These are phyloP conservation scores for Chlamydomonas sp. DNA, from an alignment of 139 green algal species.

Conservation along the genomic window DNA sequence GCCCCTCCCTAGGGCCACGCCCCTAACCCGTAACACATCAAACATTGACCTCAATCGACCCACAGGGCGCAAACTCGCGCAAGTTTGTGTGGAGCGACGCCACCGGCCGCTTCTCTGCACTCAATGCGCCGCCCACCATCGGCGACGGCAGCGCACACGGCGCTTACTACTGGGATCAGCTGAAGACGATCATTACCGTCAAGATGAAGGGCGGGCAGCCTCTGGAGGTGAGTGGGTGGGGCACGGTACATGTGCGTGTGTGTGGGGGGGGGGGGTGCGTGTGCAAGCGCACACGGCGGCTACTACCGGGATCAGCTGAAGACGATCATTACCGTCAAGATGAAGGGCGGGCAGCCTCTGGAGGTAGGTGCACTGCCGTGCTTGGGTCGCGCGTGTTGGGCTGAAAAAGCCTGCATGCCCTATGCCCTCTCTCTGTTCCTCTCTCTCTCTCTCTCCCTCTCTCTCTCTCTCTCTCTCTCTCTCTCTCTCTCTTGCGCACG, in stretches of 20 bases:
- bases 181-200: conserved; percentile 22
- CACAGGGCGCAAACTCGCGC: too few species aligned
- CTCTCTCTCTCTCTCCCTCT: not conserved
- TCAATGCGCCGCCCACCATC: not conserved
- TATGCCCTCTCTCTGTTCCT: not conserved
- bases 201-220: conserved; percentile 23
- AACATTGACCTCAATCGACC: too few species aligned
- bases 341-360: conserved; percentile 14
- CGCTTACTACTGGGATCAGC: conserved; percentile 33
- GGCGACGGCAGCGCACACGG: conserved; percentile 23
- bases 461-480: too few species aligned
- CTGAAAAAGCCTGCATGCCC: not conserved
- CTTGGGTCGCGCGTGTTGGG: not conserved
- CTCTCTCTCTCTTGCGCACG: too few species aligned
- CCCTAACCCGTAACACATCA: too few species aligned
- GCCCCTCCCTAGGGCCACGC: too few species aligned
- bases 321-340: conserved; percentile 28
- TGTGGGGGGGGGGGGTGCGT: not conserved
- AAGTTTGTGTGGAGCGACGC: conserved; percentile 16
- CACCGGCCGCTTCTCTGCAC: not conserved
- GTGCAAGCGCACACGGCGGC: conserved; percentile 18
- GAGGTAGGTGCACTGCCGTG: not conserved
- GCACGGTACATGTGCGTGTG: not conserved
- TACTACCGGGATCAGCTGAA: conserved; percentile 34
- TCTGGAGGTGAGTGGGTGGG: conserved; percentile 4